Evolutionary conservation across 2,329 filamentous ascomycete genomes (phyloP), one percentile per base, ranked within the genome.

Genomic region (Cercospora sp.): DNA sequence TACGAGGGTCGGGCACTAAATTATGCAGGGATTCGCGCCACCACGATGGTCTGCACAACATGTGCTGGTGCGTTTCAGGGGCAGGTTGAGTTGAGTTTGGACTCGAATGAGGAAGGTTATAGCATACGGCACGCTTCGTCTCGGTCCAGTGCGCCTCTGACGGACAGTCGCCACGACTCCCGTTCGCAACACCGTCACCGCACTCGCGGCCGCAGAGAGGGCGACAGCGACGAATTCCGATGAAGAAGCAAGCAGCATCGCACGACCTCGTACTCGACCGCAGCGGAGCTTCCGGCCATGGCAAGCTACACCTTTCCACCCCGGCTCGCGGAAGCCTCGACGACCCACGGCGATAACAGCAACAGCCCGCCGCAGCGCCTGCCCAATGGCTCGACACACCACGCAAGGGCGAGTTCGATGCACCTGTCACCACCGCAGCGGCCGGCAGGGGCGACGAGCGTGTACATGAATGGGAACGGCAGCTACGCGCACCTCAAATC

Each of bases 261-360:
- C 53, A 32, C 53, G 24, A 30, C 53, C 28, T 58, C 53, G 45
- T 51, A 24, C 53, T 58, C 53, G 53, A 57, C 21, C 53, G 13
- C 21, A 32, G 28, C 53, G 53, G 24, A 57, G 53, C 53, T 28
- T 57, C 53, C 53, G 53, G 53, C 24, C 53, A 58, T 58, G 53
- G 53, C 53, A 58, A 81, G 79, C 66, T 83, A 83, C 78, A 81
- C 81, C 55, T 77, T 82, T 70, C 53, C 53, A 58, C 26, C 53
- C 53, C 24, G 53, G 53, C 26, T 34, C 53, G 53, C 53, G 53
- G 53, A 58, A 58, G 30, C 53, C 13, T 58, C 53, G 53, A 58
- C 53, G 53, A n/a, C 53, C 16, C 53, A 58, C 49, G 63, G 64
- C 37, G 61, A 70, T 69, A 60, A 65, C 67, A 28, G 61, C 65